Percentiles rank a stretch among this genome's conserved stretches.
Evolutionary conservation across 192 early-diverging fungal species (phyloP).

Genomic region (Rhizophagus sp.): DNA sequence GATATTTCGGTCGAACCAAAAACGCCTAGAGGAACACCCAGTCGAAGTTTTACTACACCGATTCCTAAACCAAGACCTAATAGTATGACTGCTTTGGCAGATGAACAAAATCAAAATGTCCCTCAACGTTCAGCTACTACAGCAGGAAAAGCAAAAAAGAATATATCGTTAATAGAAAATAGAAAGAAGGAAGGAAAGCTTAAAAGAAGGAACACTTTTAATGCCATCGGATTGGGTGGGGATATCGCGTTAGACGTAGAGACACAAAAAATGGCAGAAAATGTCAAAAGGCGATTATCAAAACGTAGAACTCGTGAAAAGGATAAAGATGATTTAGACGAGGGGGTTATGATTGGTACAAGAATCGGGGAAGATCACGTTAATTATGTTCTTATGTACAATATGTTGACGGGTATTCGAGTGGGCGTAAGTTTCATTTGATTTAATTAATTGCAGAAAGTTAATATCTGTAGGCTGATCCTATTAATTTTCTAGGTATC

Average conservation of each 20-base stretch:
- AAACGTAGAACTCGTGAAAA: constrained; percentile 28
- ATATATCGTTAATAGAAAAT: neutral
- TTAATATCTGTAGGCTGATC: neutral
- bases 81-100: constrained; percentile 11
- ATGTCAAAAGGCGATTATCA: constrained; percentile 26
- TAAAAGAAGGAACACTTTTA: constrained; percentile 47
- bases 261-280: constrained; percentile 28
- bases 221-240: constrained; percentile 30
- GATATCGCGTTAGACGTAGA: neutral
- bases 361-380: constrained; percentile 91
- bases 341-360: constrained; percentile 67
- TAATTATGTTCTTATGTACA: constrained; percentile 98
- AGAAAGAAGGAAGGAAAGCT: neutral
- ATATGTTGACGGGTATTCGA: constrained; percentile 97
- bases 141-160: constrained; percentile 22
- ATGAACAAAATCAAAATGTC: constrained; percentile 1
- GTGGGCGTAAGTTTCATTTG: constrained; percentile 65
- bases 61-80: constrained; percentile 25
- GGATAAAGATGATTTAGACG: constrained; percentile 46
- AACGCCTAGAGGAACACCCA: neutral
- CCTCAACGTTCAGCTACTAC: constrained; percentile 11
- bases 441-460: neutral
- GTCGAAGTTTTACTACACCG: constrained; percentile 19
- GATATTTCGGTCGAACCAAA: neutral
- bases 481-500: constrained; percentile 57